A percentile compares a stretch with the other conserved stretches of the same genome.
Conservation (phyloP, 352 stramenopile genomes). For the Peronospora farinosa region DNA sequence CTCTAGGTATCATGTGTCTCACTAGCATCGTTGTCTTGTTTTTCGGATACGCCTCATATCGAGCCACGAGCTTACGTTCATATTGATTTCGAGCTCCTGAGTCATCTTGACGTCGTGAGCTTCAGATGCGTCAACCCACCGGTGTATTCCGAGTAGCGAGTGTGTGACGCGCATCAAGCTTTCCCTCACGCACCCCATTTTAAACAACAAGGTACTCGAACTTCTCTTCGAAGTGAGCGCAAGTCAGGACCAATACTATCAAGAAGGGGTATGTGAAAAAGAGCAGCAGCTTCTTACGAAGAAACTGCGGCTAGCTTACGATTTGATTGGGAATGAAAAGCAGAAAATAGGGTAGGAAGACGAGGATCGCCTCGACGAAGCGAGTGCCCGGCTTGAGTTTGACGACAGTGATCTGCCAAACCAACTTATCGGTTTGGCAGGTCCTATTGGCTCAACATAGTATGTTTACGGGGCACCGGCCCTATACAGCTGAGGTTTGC, state of each 20-base stretch:
- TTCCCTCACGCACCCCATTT: slow-evolving; percentile 69
- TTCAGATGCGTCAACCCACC: slow-evolving; percentile 73
- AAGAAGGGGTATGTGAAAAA: slow-evolving; percentile 5
- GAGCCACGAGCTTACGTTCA: slow-evolving; percentile 71
- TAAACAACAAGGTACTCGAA: slow-evolving; percentile 72
- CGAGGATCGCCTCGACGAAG: slow-evolving; percentile 24
- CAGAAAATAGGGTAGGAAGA: slow-evolving; percentile 6
- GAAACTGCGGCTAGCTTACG: slow-evolving; percentile 8
- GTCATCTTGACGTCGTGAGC: slow-evolving; percentile 78
- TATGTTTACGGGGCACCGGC: slow-evolving; percentile 9
- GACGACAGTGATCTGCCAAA: slow-evolving; percentile 63
- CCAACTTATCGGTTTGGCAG: too few relatives aligned
- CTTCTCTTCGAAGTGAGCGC: slow-evolving; percentile 69
- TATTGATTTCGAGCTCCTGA: slow-evolving; percentile 91
- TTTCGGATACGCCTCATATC: too few relatives aligned
- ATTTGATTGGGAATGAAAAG: slow-evolving; percentile 1
- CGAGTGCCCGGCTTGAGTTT: slow-evolving; percentile 42
- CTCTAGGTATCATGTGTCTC: slow-evolving; percentile 67
- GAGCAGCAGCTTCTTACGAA: slow-evolving; percentile 13
- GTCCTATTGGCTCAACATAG: neutral
- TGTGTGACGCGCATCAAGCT: slow-evolving; percentile 69
- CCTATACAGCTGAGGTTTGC: slow-evolving; percentile 28
- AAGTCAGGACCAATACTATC: slow-evolving; percentile 14
- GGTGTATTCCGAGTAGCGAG: slow-evolving; percentile 49
- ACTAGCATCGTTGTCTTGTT: slow-evolving; percentile 86